Percentiles rank a stretch among this genome's conserved stretches.
Evolutionary conservation across 176 grass and related monocot genomes (phyloP).

Genomic region (Eleusine coracana): DNA sequence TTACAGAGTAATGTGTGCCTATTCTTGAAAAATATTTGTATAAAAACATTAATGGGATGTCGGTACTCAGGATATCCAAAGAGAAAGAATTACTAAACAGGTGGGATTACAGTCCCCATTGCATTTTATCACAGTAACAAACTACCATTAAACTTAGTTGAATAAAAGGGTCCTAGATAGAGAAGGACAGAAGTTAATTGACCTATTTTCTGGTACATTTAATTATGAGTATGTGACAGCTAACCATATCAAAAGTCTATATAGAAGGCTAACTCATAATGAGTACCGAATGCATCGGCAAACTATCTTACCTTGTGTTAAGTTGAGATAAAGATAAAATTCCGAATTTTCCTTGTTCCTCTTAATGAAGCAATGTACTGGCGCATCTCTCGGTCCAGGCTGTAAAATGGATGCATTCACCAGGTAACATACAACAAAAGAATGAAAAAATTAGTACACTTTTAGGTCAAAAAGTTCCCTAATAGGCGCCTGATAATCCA

Average conservation of each 20-base stretch:
- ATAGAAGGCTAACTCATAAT: neutral
- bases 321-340: slow-evolving; percentile 66
- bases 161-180: neutral
- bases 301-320: slow-evolving; percentile 53
- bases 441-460: neutral
- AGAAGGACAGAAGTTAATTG: too few species aligned
- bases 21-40: neutral
- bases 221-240: neutral
- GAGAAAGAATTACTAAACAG: neutral
- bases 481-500: neutral
- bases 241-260: neutral
- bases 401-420: slow-evolving; percentile 32
- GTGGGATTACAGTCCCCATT: neutral
- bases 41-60: neutral
- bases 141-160: neutral
- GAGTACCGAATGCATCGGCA: neutral
- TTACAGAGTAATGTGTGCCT: neutral
- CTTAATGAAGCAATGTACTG: slow-evolving; percentile 66
- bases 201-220: slow-evolving; percentile 2
- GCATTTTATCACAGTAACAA: neutral
- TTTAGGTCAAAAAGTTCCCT: neutral
- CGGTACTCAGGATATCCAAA: neutral
- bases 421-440: neutral
- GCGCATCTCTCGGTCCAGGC: slow-evolving; percentile 59
- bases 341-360: slow-evolving; percentile 65